Base-by-base conservation (phyloP, 805 yeast genomes). In the Saturnispora halmiae region DNA sequence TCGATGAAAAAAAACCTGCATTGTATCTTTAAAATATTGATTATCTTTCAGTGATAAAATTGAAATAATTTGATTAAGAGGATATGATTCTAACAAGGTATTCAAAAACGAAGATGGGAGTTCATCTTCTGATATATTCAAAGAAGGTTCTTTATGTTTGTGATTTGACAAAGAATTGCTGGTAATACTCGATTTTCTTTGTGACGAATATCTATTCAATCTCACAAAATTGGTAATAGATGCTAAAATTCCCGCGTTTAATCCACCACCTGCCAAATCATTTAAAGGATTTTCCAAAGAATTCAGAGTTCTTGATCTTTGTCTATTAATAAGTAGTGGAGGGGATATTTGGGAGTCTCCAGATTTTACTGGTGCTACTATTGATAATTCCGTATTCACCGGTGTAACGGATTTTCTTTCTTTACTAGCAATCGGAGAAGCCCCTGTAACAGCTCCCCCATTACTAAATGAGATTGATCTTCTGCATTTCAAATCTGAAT, bases 221-320 rank as follows among this genome's bases (percentile, higher is more conserved):
- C 45, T 58, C 46, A 60, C 55, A 41, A 60, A 52, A 37, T 46
- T 55, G 4, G 63, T 44, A 3, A 60, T 43, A 8, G 63, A 55
- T 34, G 46, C 53, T 31, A 60, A 43, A 22, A 59, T 45, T 4
- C 61, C 59, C 1, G 55, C 36, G 31, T 49, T 45, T 15, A 40
- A 43, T 10, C 9, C 18, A 28, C 15, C 31, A 16, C 31, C 34
- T 2, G 46, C 28, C 21, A 42, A 22, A 24, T 44, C 44, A 16
- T 28, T 15, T 20, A 46, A 33, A 8, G 51, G 47, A 13, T 42
- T 42, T 16, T 59, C 58, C 8, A 53, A 30, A 1, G 57, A 55
- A 36, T 56, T 56, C 34, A 61, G 38, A 1, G 65, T 61, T 41
- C 52, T 53, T n/a, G 64, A 58, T 27, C 65, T 42, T 33, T 58